Base-by-base conservation (phyloP, 768 basidiomycete species). In the Boletales sp. region DNA sequence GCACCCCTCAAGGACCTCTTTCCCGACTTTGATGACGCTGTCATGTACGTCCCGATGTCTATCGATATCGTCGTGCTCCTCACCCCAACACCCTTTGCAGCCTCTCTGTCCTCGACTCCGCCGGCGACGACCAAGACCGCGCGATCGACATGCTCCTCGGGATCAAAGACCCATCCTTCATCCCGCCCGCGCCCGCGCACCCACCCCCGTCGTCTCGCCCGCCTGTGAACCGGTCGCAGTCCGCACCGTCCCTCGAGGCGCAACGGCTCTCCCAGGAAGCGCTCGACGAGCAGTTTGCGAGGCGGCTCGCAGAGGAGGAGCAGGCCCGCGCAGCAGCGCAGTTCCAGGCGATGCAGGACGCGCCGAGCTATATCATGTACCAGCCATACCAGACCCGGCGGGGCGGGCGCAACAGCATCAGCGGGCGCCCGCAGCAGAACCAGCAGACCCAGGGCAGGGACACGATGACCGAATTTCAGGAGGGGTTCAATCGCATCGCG, bases 141-240 rank as follows among this genome's bases (percentile, higher is more conserved):
- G 90, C 90, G 5, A 76, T 92, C 48, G 90, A 93, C 58, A 70
- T 76, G 1, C 74, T 94, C 9, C 77, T 94, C 8, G 86, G 84
- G 10, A 92, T 94, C 90, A 90, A 78, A 68, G 91, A 94, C 69
- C 90, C 90, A 1, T 75, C 83, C 8, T 91, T 86, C 61, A 74
- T 74, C 15, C 65, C 82, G 4, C 62, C 73, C 13, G 57, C 38
- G 0, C 53, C 55, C 11, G 31, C 31, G 1, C 35, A 51, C 6
- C 21, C 19, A 2, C 37, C 52, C 15, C 46, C 28, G 9, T 14
- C 31, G 18, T 33, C 34, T 34, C 13, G 34, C 15, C 34, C 39
- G 14, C 25, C 25, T 6, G 25, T 28, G 25, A 48, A 47, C 11
- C 39, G 21, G 44, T 40, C 48, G 28, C 53, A 53, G 17, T 13